Evolutionary conservation across 1,139 yeast species (phyloP), one percentile per base, ranked within the genome.

Genomic region (Hemisphaericaspora subhashii): DNA sequence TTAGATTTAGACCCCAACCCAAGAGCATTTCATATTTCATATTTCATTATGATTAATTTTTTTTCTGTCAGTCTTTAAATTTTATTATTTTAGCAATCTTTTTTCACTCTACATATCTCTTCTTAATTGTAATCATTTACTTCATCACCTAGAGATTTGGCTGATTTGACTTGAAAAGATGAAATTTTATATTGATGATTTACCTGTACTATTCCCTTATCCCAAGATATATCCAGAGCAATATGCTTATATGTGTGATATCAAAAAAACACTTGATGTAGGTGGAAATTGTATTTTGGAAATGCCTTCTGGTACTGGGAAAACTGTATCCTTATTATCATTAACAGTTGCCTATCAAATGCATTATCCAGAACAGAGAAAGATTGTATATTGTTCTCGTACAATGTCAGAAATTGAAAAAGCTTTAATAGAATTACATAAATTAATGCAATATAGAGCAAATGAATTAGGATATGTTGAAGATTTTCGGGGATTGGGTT

Each of bases 271-370:
- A 1, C 67, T 92, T 36, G 99, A 92, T 68, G 95, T 85, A 2
- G 98, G 98, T 1, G 98, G 98, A n/a, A 89, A 90, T 60, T 86
- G 97, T 66, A 90, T 92, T 40, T 64, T 92, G 56, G 99, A 92
- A 67, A 92, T 92, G 99, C 99, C 99, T 53, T 92, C 99, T n/a
- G 99, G 99, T 2, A 92, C 99, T 4, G 99, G 99, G 31, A 92
- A 92, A 60, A 92, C 99, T 29, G 86, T 92, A 4, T 89, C 98
- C 1, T 72, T 92, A 57, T 71, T 92, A 31, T 88, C 98, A 0
- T 65, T 92, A 31, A 88, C 98, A 0, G 88, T 92, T 36, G 96
- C 98, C 8, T 94, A 92, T 60, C 99, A 92, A 58, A 82, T 87
- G 86, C 86, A 81, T 62, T 89, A 89, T 59, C 96, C 97, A 5